Evolutionary conservation across 306 rosid genomes (phyloP).

Genomic region (Delonix regia): DNA sequence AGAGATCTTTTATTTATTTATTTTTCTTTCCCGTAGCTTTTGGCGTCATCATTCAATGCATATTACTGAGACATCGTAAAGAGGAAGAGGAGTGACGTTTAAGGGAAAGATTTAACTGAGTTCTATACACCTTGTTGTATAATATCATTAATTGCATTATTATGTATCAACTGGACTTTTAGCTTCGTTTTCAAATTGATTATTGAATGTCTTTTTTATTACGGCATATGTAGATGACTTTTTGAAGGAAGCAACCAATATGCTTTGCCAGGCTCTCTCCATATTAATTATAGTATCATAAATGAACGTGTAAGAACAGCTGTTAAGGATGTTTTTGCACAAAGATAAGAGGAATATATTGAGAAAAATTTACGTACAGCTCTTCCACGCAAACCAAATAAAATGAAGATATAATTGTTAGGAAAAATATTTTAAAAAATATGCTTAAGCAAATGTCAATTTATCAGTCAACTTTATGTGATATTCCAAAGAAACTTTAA

Average conservation of each 20-base stretch:
- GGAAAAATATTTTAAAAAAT: not conserved
- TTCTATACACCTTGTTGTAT: not conserved
- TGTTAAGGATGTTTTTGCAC: constrained; percentile 1
- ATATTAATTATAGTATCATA: constrained; percentile 8
- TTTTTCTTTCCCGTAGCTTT: not conserved
- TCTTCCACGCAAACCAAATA: not conserved
- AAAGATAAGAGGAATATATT: not conserved
- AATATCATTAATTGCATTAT: too few species aligned
- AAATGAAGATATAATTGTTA: not conserved
- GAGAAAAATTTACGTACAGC: not conserved
- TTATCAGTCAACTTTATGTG: not conserved
- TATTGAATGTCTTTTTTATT: constrained; percentile 12
- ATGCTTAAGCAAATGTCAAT: not conserved
- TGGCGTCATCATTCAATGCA: not conserved
- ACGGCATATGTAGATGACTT: constrained; percentile 37
- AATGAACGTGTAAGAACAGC: constrained; percentile 3
- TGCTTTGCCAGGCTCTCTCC: constrained; percentile 31
- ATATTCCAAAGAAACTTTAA: not conserved
- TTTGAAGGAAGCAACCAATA: constrained; percentile 26
- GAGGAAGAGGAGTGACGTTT: constrained; percentile 57
- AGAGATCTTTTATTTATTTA: not conserved
- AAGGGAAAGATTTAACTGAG: constrained; percentile 43
- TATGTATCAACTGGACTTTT: too few species aligned
- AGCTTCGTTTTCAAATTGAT: not conserved
- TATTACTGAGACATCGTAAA: constrained; percentile 38